Evolutionary conservation across 2,329 filamentous ascomycete genomes (phyloP).

Genomic region (Achaetomium macrosporum): DNA sequence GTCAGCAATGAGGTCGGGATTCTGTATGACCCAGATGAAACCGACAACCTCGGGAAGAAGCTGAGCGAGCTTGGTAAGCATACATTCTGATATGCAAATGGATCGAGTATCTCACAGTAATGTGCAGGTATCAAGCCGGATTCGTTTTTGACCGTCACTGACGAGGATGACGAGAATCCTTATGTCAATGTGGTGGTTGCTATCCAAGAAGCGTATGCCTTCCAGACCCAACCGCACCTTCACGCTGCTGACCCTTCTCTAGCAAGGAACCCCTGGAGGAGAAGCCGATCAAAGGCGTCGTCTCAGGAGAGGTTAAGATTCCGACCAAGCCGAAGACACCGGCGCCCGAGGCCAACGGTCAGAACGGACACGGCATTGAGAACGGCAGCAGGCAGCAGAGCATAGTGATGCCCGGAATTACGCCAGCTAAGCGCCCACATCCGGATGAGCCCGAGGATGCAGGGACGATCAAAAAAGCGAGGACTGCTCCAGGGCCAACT

Average conservation of each 20-base stretch:
- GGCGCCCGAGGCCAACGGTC: slow-evolving; percentile 36
- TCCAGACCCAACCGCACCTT: not conserved
- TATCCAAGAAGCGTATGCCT: slow-evolving; percentile 55
- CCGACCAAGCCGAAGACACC: slow-evolving; percentile 46
- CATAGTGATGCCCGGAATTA: slow-evolving; percentile 32
- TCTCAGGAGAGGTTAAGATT: slow-evolving; percentile 42
- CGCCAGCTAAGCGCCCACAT: slow-evolving; percentile 42
- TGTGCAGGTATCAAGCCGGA: slow-evolving; percentile 59
- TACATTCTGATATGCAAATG: not conserved
- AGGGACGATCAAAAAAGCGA: slow-evolving; percentile 43
- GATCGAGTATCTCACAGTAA: slow-evolving; percentile 8
- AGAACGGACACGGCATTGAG: slow-evolving; percentile 26
- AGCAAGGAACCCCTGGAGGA: slow-evolving; percentile 40
- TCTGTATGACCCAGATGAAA: slow-evolving; percentile 86
- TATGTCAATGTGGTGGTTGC: slow-evolving; percentile 76
- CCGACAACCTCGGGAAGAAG: slow-evolving; percentile 76
- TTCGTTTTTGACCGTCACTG: slow-evolving; percentile 77
- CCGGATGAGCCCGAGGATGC: slow-evolving; percentile 38
- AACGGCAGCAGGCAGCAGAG: slow-evolving; percentile 38
- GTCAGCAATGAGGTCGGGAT: slow-evolving; percentile 68
- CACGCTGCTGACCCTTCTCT: slow-evolving; percentile 26
- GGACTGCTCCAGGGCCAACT: slow-evolving; percentile 30
- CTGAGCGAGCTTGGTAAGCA: slow-evolving; percentile 66
- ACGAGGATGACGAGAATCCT: slow-evolving; percentile 67
- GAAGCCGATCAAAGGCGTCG: slow-evolving; percentile 49